These are phyloP conservation scores for Linaria vulgaris DNA, from an alignment of 257 asterid species.

Conservation along the genomic window DNA sequence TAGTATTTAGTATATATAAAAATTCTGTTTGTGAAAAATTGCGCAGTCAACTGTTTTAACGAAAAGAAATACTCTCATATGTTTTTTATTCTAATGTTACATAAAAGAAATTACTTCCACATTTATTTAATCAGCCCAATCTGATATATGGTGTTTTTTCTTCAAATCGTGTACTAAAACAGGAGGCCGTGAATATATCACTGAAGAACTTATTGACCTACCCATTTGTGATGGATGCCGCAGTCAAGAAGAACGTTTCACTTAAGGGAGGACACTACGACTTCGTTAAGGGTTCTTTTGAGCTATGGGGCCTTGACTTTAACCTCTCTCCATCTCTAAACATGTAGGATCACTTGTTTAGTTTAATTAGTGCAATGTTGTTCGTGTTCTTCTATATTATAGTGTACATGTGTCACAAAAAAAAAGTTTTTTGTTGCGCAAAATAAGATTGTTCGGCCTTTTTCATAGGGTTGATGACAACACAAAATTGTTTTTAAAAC, in stretches of 20 bases:
- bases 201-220: slow-evolving; percentile 69
- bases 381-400: too few relatives aligned
- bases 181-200: slow-evolving; percentile 91
- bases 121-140: too few relatives aligned
- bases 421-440: slow-evolving; percentile 5
- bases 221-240: slow-evolving; percentile 81
- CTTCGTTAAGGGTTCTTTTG: slow-evolving; percentile 72
- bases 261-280: slow-evolving; percentile 87
- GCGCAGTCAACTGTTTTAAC: too few relatives aligned
- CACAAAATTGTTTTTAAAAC: background rate
- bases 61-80: too few relatives aligned
- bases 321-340: slow-evolving; percentile 51
- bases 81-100: too few relatives aligned
- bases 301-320: slow-evolving; percentile 75
- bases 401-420: slow-evolving; percentile 20
- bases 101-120: too few relatives aligned
- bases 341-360: background rate
- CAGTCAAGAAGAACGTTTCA: slow-evolving; percentile 47
- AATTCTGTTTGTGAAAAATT: too few relatives aligned
- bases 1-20: too few relatives aligned
- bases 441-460: slow-evolving; percentile 26
- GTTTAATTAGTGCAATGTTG: too few relatives aligned
- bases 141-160: too few relatives aligned
- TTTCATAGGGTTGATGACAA: background rate
- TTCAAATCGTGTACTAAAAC: slow-evolving; percentile 16